phyloP scores from a whole-genome alignment of 2,329 filamentous ascomycete genomes.

The Thelonectria rubi region DNA sequence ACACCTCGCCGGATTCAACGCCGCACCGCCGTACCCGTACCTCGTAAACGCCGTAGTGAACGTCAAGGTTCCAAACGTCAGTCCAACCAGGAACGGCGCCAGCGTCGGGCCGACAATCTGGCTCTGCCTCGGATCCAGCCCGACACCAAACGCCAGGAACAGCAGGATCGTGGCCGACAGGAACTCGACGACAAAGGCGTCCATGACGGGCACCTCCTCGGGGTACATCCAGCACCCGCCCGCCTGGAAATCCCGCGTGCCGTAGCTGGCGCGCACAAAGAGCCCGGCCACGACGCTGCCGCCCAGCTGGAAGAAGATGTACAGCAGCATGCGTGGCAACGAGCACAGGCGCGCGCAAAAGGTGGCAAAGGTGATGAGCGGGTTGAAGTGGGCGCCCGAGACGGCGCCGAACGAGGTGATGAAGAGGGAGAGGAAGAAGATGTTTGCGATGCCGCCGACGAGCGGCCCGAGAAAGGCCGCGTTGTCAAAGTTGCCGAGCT shows the following conservation, averaged over 20 bases:
- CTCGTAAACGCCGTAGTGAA: slow-evolving; percentile 47
- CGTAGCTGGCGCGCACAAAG: slow-evolving; percentile 42
- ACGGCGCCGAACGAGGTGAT: slow-evolving; percentile 59
- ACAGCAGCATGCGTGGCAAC: slow-evolving; percentile 59
- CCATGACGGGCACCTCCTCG: slow-evolving; percentile 33
- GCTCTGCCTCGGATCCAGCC: slow-evolving; percentile 61
- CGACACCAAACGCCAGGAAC: slow-evolving; percentile 62
- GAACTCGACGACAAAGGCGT: slow-evolving; percentile 59
- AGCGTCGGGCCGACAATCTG: slow-evolving; percentile 59
- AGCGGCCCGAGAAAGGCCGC: slow-evolving; percentile 44
- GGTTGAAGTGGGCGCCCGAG: slow-evolving; percentile 64
- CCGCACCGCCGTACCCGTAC: slow-evolving; percentile 39
- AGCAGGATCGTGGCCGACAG: slow-evolving; percentile 57
- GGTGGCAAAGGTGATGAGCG: slow-evolving; percentile 62
- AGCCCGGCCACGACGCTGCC: slow-evolving; percentile 51
- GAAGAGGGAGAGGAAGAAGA: slow-evolving; percentile 55
- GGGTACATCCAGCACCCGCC: slow-evolving; percentile 45
- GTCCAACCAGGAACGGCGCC: slow-evolving; percentile 59
- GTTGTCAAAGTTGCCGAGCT: slow-evolving; percentile 37
- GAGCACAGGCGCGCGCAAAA: slow-evolving; percentile 60
- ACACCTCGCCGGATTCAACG: slow-evolving; percentile 37
- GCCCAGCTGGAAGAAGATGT: slow-evolving; percentile 57
- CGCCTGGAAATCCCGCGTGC: slow-evolving; percentile 39
- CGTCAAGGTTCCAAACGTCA: slow-evolving; percentile 48
- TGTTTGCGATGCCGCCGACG: slow-evolving; percentile 43